Evolutionary conservation across 2,329 filamentous ascomycete species (phyloP).

Genomic region (Penicillium brasilianum): DNA sequence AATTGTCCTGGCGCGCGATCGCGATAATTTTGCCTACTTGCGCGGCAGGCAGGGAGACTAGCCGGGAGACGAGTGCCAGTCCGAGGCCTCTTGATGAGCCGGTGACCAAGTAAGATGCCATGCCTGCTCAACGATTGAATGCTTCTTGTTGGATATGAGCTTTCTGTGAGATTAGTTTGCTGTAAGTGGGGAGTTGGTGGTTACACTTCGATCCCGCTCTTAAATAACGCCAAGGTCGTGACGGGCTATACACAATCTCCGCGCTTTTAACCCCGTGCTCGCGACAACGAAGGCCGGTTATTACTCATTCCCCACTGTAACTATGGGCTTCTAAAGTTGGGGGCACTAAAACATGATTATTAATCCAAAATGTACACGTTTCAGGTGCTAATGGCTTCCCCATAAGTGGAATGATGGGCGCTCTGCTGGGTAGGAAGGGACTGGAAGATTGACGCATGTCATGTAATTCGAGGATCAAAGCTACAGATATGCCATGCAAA

Average conservation of each 20-base stretch:
- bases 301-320: not conserved
- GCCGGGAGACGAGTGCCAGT: conserved; percentile 39
- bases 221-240: not conserved
- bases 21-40: conserved; percentile 51
- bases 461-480: too few relatives aligned
- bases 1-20: conserved; percentile 43
- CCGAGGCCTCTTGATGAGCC: conserved; percentile 45
- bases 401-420: too few relatives aligned
- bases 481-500: not conserved
- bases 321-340: too few relatives aligned
- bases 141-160: not conserved
- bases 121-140: conserved; percentile 14
- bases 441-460: too few relatives aligned
- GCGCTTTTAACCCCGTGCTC: not conserved
- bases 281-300: not conserved
- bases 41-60: conserved; percentile 37
- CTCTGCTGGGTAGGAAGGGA: too few relatives aligned
- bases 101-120: conserved; percentile 47
- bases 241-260: not conserved
- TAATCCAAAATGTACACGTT: not conserved
- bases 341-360: not conserved
- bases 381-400: not conserved
- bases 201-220: not conserved
- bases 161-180: not conserved
- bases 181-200: not conserved